phyloP scores from a whole-genome alignment of 2,329 filamentous ascomycete species.

The Epichloe uncinata region DNA sequence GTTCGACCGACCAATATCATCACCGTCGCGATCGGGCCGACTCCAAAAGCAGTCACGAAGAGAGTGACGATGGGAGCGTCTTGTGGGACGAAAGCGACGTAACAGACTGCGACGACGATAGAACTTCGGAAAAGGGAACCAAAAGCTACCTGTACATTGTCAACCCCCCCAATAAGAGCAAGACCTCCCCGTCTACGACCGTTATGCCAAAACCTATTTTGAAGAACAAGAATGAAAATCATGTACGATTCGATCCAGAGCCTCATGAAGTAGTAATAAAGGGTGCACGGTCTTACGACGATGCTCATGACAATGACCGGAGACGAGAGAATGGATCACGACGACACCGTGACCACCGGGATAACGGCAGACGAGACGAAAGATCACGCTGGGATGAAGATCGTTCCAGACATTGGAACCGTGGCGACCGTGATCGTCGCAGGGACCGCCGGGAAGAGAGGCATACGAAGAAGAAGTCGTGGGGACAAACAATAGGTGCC shows the following conservation, averaged over 20 bases:
- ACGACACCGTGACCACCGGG: constrained; percentile 15
- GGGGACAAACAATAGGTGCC: constrained; percentile 41
- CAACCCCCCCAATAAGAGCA: constrained; percentile 21
- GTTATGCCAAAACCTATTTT: constrained; percentile 43
- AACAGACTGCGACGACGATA: constrained; percentile 22
- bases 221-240: constrained; percentile 46
- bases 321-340: constrained; percentile 8
- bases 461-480: constrained; percentile 28
- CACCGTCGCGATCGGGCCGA: constrained; percentile 12
- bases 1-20: constrained; percentile 5
- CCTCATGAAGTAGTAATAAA: constrained; percentile 29
- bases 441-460: constrained; percentile 25
- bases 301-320: constrained; percentile 17
- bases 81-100: constrained; percentile 18
- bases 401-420: constrained; percentile 23
- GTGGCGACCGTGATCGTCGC: constrained; percentile 25
- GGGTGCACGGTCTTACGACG: constrained; percentile 16
- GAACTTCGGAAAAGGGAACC: constrained; percentile 16
- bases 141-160: constrained; percentile 25
- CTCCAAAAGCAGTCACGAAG: constrained; percentile 22
- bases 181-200: constrained; percentile 22
- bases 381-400: constrained; percentile 11
- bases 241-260: constrained; percentile 39
- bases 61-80: constrained; percentile 18
- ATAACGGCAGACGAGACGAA: constrained; percentile 11